A percentile compares a stretch with the other conserved stretches of the same genome.
phyloP scores from a whole-genome alignment of 2,329 filamentous ascomycete genomes.

The Alternaria dauci region DNA sequence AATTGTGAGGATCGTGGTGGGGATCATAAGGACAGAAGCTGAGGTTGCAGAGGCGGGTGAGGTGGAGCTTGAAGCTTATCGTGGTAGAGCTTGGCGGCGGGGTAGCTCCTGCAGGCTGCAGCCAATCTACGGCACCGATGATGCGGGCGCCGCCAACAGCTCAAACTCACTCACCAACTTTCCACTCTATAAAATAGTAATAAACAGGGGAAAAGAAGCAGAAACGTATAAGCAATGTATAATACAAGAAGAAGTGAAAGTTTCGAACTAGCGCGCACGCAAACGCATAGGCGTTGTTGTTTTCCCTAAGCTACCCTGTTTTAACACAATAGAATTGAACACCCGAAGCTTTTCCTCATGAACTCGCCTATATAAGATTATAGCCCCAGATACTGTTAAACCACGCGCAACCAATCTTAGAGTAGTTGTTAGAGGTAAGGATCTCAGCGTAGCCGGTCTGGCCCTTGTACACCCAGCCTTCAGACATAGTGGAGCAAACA shows the following conservation, averaged over 20 bases:
- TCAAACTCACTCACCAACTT: too few relatives aligned
- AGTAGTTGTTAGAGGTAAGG: constrained; percentile 36
- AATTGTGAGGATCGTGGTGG: not conserved
- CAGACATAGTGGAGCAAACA: constrained; percentile 31
- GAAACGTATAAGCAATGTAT: too few relatives aligned
- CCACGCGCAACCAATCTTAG: constrained; percentile 41
- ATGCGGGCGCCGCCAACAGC: too few relatives aligned
- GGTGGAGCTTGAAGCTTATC: too few relatives aligned
- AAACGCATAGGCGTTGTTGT: constrained; percentile 13
- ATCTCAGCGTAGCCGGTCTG: constrained; percentile 47
- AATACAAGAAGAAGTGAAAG: constrained; percentile 29
- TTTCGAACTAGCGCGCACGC: constrained; percentile 20
- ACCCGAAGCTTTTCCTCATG: not conserved
- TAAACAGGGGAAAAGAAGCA: too few relatives aligned
- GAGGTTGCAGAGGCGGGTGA: too few relatives aligned
- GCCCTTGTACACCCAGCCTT: constrained; percentile 41
- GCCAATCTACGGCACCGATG: too few relatives aligned
- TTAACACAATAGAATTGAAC: constrained; percentile 13
- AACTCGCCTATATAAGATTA: constrained; percentile 38
- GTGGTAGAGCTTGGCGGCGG: too few relatives aligned
- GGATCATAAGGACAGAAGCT: not conserved
- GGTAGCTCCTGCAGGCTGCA: too few relatives aligned
- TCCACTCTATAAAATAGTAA: not conserved
- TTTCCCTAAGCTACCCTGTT: constrained; percentile 25
- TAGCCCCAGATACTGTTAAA: constrained; percentile 41